Base-by-base conservation (phyloP, 140 eudicot genomes). In the Flaveria floridana region DNA sequence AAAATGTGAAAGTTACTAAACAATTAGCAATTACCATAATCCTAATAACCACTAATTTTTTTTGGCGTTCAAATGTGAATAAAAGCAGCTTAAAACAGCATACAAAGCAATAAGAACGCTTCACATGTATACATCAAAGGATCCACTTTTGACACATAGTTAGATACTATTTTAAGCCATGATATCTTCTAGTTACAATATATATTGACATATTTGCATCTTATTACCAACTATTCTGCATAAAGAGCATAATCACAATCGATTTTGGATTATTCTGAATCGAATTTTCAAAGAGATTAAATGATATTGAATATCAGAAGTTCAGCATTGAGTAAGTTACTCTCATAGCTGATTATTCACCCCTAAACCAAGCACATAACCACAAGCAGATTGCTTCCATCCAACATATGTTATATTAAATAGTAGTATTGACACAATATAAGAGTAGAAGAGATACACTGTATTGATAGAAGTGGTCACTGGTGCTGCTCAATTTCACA, bases 381-480 rank as follows among this genome's bases (percentile, higher is more conserved):
- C 48, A 42, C 48, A 42, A 42, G 13, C 37, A 30, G 37, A 30
- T 30, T 30, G 37, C 37, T 0, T 30, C 37, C 37, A 30, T 30
- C 37, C 62, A 16, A 42, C 42, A 47, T 6, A 70, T 30, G 20
- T 30, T 16, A 57, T 39, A 19, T 57, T 14, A 14, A 53, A 13
- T 23, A 15, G 21, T 14, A 39, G 20, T 2, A 15, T 6, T 16
- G 16, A 37, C 3, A 65, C 18, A 64, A 65, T 39, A 64, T 20
- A 65, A 68, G 37, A 62, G 67, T 6, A 48, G 59, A 20, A 71
- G 19, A 69, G 64, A 65, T 85, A 92, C 99, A 81, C 89, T 88
- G 70, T 93, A 90, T 41, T 93, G 99, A 74, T 66, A 90, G 73
- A 90, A 93, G 76, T 90, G 78, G 26, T 85, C 94, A 57, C 86